Evolutionary conservation across 1,139 yeast species (phyloP).

Genomic region (Nakaseomyces glabratus): DNA sequence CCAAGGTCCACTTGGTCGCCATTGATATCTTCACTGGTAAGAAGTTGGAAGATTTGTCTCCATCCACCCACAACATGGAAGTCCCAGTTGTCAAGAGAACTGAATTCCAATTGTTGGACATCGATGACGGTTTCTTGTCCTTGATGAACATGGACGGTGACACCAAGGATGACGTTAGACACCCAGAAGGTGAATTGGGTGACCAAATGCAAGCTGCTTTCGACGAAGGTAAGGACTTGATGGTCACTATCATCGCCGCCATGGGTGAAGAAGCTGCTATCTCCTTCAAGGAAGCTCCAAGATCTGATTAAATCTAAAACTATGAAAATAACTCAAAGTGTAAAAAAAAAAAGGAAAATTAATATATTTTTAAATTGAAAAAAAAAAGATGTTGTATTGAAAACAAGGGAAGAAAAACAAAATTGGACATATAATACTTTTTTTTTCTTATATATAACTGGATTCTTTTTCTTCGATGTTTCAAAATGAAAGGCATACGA

Average conservation of each 20-base stretch:
- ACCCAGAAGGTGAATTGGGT: constrained; percentile 97
- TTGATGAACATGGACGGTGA: constrained; percentile 96
- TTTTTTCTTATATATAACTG: no score
- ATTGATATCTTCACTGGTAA: constrained; percentile 97
- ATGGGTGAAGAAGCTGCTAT: constrained; percentile 99
- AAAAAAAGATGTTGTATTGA: no score
- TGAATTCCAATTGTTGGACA: constrained; percentile 95
- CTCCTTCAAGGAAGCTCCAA: constrained; percentile 97
- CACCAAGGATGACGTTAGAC: constrained; percentile 97
- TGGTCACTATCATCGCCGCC: constrained; percentile 92
- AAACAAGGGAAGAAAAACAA: no score
- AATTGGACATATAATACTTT: no score
- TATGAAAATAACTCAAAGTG: no score
- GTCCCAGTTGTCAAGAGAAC: constrained; percentile 95
- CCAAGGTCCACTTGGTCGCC: constrained; percentile 99
- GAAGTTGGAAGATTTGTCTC: constrained; percentile 99
- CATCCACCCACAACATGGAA: constrained; percentile 99
- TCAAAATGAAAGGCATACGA: no score
- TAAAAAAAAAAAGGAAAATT: no score
- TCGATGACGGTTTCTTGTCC: constrained; percentile 95
- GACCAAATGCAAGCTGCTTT: constrained; percentile 82
- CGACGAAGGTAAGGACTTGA: constrained; percentile 96
- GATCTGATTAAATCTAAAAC: constrained; percentile 40
- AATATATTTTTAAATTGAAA: no score
- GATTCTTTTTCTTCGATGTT: no score